Base-by-base conservation (phyloP, 768 basidiomycete genomes). In the Cantharellus cinnabarinus region DNA sequence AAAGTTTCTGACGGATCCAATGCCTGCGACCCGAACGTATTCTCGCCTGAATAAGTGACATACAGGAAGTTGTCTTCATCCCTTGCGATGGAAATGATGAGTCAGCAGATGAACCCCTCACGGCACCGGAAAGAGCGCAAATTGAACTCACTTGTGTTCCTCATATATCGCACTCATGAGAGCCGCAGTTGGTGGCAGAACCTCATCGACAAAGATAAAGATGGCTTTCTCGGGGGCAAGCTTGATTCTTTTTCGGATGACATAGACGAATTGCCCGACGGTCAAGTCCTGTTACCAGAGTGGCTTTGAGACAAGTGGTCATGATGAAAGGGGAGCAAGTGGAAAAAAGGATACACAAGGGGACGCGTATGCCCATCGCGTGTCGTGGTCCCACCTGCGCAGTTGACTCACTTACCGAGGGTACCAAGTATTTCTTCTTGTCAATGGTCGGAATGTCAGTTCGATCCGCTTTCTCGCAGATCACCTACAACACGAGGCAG, bases 371-470 rank as follows among this genome's bases (percentile, higher is more conserved):
- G 20, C 20, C 20, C 20, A 29, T 29, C 20, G 20, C 20, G 20
- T 29, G 20, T 29, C 20, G 20, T 29, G 20, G 50, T 29, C 20
- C 20, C 20, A 29, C 20, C 20, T 1, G 20, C 20, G 10, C 10
- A 10, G 44, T 48, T 29, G 10, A 10, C 29, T 55, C 50, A 70
- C 85, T 66, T 67, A 94, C 94, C 59, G 91, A 93, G 50, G 95
- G 95, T 5, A 99, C 95, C 58, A 99, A 77, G 66, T 99, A 99
- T 77, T 99, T 99, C 91, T 99, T 98, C 87, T 99, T 99, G 78
- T 99, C 95, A 69, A 99, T 97, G 38, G 91, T 93, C 0, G 93
- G 89, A 70, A 99, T 98, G 74, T 99, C 95, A 59, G 91, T 93
- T 67, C 86, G 80, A 75, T 98, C 93, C 56, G 90, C 93, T 75